Base-by-base conservation (phyloP, 2,329 filamentous ascomycete genomes). In the Penicillium sp. region DNA sequence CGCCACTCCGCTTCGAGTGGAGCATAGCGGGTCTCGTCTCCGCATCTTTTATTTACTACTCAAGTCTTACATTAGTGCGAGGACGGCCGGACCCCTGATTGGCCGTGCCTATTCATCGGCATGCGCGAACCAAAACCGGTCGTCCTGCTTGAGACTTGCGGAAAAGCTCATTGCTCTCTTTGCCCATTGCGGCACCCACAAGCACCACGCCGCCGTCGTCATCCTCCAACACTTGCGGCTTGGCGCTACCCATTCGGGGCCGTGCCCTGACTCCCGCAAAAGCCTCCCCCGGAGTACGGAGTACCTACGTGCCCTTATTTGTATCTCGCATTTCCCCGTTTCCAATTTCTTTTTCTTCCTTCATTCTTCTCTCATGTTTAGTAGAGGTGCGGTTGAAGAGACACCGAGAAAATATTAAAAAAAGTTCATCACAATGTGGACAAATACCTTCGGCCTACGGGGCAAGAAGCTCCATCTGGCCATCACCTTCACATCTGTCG, bases 361-460 rank as follows among this genome's bases (percentile, higher is more conserved):
- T 7, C 35, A 38, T 38, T 38, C 35, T 33, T n/a, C n/a, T 40
- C 35, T 40, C 35, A 40, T 40, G 35, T 40, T 35, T n/a, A n/a
- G 3, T 40, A 40, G 16, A 40, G 35, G 9, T 40, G 16, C 16
- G 35, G n/a, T 7, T 18, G 40, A 43, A 43, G 4, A 42, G n/a
- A 71, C 68, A 33, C n/a, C n/a, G 75, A 81, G 7, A 83, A 86
- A 60, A 18, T 20, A 5, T 40, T 12, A 5, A 26, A 51, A 40
- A 40, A 24, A 18, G 8, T 33, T n/a, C 3, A 43, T 35, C 63
- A 66, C 62, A 18, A 70, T 70, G 68, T 69, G 67, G 68, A 70
- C 68, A 35, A 62, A 61, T 42, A 69, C 67, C 33, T 58, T 35
- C 40, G 68, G 68, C 54, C 56, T 69, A 16, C 57, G 60, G 59